Evolutionary conservation across 371 early-diverging fungal species (phyloP).

Genomic region (Apophysomyces ossiformis): DNA sequence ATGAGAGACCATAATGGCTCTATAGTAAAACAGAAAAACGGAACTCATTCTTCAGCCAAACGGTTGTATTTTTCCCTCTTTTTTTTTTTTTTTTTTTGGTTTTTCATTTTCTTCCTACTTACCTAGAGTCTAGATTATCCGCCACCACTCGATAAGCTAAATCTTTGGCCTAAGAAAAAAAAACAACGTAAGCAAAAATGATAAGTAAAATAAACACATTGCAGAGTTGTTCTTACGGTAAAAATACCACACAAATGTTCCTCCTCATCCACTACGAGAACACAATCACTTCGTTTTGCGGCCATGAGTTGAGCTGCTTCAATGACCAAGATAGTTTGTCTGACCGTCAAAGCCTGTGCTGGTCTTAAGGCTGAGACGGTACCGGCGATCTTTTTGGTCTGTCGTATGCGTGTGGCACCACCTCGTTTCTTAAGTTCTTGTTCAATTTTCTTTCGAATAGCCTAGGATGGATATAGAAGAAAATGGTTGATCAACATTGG

Average conservation of each 20-base stretch:
- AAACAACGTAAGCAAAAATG: not conserved
- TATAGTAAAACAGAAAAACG: constrained; percentile 13
- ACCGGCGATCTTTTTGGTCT: constrained; percentile 65
- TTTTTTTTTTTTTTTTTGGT: not conserved
- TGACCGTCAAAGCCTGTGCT: constrained; percentile 90
- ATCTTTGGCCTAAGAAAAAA: constrained; percentile 30
- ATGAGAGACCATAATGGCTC: constrained; percentile 65
- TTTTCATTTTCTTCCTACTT: constrained; percentile 10
- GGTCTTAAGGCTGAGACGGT: constrained; percentile 94
- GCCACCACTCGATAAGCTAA: constrained; percentile 36
- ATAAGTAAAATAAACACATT: not conserved
- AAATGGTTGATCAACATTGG: not conserved
- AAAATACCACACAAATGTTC: constrained; percentile 94
- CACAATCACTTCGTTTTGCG: constrained; percentile 95
- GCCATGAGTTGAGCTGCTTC: constrained; percentile 98
- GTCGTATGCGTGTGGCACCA: constrained; percentile 36
- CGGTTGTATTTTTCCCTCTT: not conserved
- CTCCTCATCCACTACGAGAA: constrained; percentile 88
- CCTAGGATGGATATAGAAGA: constrained; percentile 38
- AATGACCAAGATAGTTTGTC: constrained; percentile 85
- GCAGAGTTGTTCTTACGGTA: constrained; percentile 53
- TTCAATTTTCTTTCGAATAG: constrained; percentile 80
- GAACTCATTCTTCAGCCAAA: not conserved
- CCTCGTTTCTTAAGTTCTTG: constrained; percentile 72
- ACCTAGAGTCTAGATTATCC: constrained; percentile 31